Evolutionary conservation across 2,329 filamentous ascomycete genomes (phyloP), one percentile per base, ranked within the genome.

Genomic region (Cercospora nicotianae): DNA sequence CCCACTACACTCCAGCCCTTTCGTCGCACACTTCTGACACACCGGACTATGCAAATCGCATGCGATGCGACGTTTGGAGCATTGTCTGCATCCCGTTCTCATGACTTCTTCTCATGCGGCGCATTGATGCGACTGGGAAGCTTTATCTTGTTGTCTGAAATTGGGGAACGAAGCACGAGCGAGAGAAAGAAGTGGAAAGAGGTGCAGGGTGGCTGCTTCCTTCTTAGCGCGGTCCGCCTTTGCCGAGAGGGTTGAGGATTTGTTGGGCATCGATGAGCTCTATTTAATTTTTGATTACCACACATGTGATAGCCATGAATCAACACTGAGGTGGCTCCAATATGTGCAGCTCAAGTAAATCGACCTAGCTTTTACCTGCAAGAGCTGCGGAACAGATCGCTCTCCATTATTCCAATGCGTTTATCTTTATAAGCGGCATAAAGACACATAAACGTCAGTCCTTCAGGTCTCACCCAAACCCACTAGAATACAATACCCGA

Each of bases 401-500:
- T 13, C 33, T 36, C 12, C 33, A 36, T 36, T 16, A 36, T 2
- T 36, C 5, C 4, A 5, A 36, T 36, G 33, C 5, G 12, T 36
- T 16, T 6, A 3, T 4, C 33, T 5, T 36, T 12, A 36, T 36
- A 36, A 36, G 33, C 33, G 33, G 33, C 33, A 36, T 36, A 1
- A 36, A 36, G 33, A 36, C 33, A 36, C 33, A 36, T 36, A 36
- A 5, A n/a, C 3, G 36, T 42, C 16, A n/a, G 16, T 42, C 36
- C 36, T 42, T 16, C 16, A 39, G 33, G 7, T 8, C 36, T 8
- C 13, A 39, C 5, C 36, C 36, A 6, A 42, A n/a, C 2, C 48
- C 48, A n/a, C 48, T 55, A 76, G 60, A 76, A 76, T 7, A 76
- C 72, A 59, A 76, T 74, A 1, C 74, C 74, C 6, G 72, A 67